Base-by-base conservation (phyloP, 352 stramenopile species). In the Globisporangium cederbergense region DNA sequence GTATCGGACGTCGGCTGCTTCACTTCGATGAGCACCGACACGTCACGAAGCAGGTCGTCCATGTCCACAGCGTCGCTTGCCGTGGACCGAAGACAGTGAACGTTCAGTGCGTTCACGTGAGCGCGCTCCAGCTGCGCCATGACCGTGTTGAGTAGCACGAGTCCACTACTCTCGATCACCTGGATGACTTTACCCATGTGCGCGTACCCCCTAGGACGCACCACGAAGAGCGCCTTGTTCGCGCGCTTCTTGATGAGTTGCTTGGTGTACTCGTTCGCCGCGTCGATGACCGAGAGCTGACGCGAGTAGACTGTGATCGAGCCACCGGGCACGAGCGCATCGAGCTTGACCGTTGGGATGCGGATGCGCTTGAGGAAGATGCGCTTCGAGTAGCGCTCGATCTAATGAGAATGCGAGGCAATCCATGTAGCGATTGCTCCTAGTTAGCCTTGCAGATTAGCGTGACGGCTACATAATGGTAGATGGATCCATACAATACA, bases 351-450 rank as follows among this genome's bases (percentile, higher is more conserved):
- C 8, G 77, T 85, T 18, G 84, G 80, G 45, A 93, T 89, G 50
- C 68, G 76, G 53, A 91, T 95, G 25, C 83, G 81, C 71, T 92
- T 93, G 52, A 96, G 77, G 58, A 96, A 95, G 36, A 78, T 60
- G 7, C 77, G 81, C 52, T 75, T 81, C 20, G 78, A 80, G 32
- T 86, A 72, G 8, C 78, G 68, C 51, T 91, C 83, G 43, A 91
- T 70, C 84, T 93, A 51, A 40, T 3, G 8, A 40, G 36, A 42
- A 42, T 42, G 14, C 14, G 18, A 18, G 40, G 4, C 40, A 45
- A 45, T 13, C 10, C 40, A 45, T 45, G 40, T 13, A 40, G 25
- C 25, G 25, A 28, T 28, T 28, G 34, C 34, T 40, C 34, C 34
- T 10, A 40, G 36, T 42, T 14, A 42, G 36, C 14, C 3, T 46